Evolutionary conservation across 192 early-diverging fungal species (phyloP), one percentile per base, ranked within the genome.

Genomic region (Backusella tuberculispora): DNA sequence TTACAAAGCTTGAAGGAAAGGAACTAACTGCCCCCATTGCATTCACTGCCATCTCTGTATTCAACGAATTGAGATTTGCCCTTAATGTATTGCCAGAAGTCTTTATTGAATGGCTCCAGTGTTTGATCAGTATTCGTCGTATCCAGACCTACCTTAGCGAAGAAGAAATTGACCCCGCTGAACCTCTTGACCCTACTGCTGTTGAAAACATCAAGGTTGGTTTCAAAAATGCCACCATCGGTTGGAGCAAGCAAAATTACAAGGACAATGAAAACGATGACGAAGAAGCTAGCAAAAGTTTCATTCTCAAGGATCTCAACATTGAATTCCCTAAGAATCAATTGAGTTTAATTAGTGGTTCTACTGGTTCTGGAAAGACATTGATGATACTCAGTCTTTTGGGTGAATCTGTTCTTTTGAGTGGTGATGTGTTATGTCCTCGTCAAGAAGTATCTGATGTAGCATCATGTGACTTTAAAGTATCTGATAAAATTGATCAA

Each of bases 311-410:
- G 41, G 74, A 83, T 47, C 66, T 87, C 6, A 81, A 80, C 26
- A 46, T 88, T 42, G 76, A 81, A n/a, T 87, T 89, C 63, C 88
- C 88, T 26, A 53, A 81, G 21, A 78, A 77, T 43, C 73, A 89
- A 64, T 69, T 89, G 5, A 84, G 83, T 48, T 48, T 89, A 21
- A 70, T 89, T 38, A 88, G 85, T 42, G 97, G 97, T 19, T 72
- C 93, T 7, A 97, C 96, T 8, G 96, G 94, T 7, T 85, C 91
- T 5, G 98, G 98, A 47, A 99, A 99, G 80, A 90, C 92, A 1
- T 87, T 91, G 19, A 73, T 99, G 37, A 76, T 97, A 43, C 75
- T 93, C 48, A 95, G 93, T 13, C 85, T 98, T 6, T 80, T 98
- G 17, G 92, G 95, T 38, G 96, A 97, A 81, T 65, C 75, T 8